Evolutionary conservation across 257 asterid genomes (phyloP), one percentile per base, ranked within the genome.

Genomic region (Gentiana macrophylla): DNA sequence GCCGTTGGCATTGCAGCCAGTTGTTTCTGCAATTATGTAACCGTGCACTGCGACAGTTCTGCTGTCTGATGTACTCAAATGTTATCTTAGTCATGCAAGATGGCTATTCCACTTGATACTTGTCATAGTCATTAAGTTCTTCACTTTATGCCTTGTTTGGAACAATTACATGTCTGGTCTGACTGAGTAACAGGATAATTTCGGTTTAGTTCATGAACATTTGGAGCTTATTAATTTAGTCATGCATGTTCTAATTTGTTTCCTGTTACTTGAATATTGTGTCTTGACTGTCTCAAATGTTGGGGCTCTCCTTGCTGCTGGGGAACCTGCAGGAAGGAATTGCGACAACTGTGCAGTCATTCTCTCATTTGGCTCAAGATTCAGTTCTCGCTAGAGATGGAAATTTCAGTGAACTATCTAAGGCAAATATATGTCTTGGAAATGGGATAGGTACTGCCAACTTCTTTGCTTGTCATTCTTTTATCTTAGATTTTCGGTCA

Each of bases 371-470:
- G 59, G 74, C 79, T 6, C 62, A 64, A 63, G 86, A 74, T 62
- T 76, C 85, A 7, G 65, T 77, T 66, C 67, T 67, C 35, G 53
- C 53, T 55, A 71, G 82, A 66, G 67, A 62, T 68, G 49, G 61
- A 49, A 69, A 69, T 72, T 61, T 65, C 43, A 71, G 61, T 32
- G 86, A 73, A 69, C 83, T 67, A 44, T 79, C 98, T 52, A 85
- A 81, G 73, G 79, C 82, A 72, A 86, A 84, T 57, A 73, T 63
- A 66, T 70, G 85, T 62, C 71, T 92, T 33, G 95, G 97, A 57
- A 66, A 75, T 60, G 95, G 98, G 64, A 84, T 77, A 75, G 94
- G 98, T 91, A 5, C 32, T 35, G 32, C 49, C 52, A 44, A 52
- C 15, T 37, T 32, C 46, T 46, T 11, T 8, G 4, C 45, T 64